Percentiles rank a stretch among this genome's conserved stretches.
These are phyloP conservation scores for Aspergillus floridensis DNA, from an alignment of 2,329 filamentous ascomycete genomes.

Conservation along the genomic window DNA sequence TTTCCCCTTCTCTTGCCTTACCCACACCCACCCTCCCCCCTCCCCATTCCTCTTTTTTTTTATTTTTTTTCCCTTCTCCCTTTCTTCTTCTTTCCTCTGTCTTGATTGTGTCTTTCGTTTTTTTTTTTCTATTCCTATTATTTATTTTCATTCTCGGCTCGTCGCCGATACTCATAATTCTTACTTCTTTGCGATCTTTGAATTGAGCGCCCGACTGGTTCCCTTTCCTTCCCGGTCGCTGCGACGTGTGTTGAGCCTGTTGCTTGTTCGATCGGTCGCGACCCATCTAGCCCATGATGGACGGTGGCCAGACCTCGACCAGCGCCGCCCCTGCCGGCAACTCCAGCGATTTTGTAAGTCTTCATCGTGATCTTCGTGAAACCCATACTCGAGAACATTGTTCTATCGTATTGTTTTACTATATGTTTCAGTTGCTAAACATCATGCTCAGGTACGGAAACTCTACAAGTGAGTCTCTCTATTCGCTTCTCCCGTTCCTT, in stretches of 20 bases:
- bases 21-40: constrained; percentile 8
- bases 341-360: constrained; percentile 91
- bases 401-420: constrained; percentile 14
- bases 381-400: constrained; percentile 7
- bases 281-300: constrained; percentile 46
- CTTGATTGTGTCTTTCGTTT: constrained; percentile 3
- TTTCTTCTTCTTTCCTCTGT: background rate
- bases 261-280: constrained; percentile 39
- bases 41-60: constrained; percentile 12
- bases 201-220: constrained; percentile 5
- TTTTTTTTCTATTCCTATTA: constrained; percentile 3
- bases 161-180: background rate
- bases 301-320: constrained; percentile 44
- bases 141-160: background rate
- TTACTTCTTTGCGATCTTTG: background rate
- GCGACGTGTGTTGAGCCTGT: constrained; percentile 26
- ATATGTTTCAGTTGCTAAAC: constrained; percentile 24
- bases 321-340: constrained; percentile 62
- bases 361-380: constrained; percentile 10
- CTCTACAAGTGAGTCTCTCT: constrained; percentile 78
- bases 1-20: constrained; percentile 13
- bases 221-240: constrained; percentile 15
- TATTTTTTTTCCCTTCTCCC: constrained; percentile 9
- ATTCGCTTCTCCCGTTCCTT: constrained; percentile 10
- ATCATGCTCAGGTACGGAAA: constrained; percentile 75